These are phyloP conservation scores for Gloeophyllum trabeum DNA, from an alignment of 768 basidiomycete species.

Conservation along the genomic window DNA sequence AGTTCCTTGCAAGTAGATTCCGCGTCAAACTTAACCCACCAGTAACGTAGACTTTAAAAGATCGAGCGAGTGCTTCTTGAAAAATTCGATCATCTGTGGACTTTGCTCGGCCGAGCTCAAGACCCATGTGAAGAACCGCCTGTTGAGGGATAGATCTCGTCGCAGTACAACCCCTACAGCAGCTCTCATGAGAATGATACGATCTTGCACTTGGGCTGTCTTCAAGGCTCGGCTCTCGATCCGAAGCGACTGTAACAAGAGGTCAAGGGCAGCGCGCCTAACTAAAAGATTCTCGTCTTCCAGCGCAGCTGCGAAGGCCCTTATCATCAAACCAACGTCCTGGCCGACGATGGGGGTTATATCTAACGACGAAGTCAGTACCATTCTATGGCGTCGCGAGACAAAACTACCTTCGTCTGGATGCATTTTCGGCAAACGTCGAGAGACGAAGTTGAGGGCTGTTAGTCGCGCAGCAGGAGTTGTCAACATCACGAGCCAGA, in stretches of 20 bases:
- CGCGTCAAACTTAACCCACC: slow-evolving; percentile 23
- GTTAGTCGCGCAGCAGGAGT: slow-evolving; percentile 78
- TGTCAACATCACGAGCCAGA: slow-evolving; percentile 91
- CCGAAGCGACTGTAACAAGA: slow-evolving; percentile 66
- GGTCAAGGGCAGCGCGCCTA: slow-evolving; percentile 74
- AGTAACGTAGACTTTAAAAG: slow-evolving; percentile 61
- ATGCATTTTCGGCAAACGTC: slow-evolving; percentile 62
- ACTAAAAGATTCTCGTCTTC: slow-evolving; percentile 92
- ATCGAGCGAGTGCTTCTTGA: slow-evolving; percentile 60
- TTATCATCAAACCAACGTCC: slow-evolving; percentile 89
- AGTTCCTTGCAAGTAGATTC: slow-evolving; percentile 4
- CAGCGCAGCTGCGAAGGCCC: slow-evolving; percentile 84
- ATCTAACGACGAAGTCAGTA: slow-evolving; percentile 24
- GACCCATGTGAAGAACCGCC: slow-evolving; percentile 89
- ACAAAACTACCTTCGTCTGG: slow-evolving; percentile 50
- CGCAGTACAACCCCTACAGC: slow-evolving; percentile 85
- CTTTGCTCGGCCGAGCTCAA: slow-evolving; percentile 73
- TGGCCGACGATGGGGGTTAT: slow-evolving; percentile 65
- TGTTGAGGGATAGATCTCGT: slow-evolving; percentile 85
- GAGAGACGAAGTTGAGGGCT: slow-evolving; percentile 77
- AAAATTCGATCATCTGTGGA: slow-evolving; percentile 62
- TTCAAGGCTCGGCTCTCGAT: slow-evolving; percentile 64
- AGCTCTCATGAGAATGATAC: slow-evolving; percentile 75
- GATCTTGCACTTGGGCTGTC: slow-evolving; percentile 61
- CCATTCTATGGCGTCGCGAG: background rate